Base-by-base conservation (phyloP, 1,284 basidiomycete genomes). In the Pseudozyma thailandica region DNA sequence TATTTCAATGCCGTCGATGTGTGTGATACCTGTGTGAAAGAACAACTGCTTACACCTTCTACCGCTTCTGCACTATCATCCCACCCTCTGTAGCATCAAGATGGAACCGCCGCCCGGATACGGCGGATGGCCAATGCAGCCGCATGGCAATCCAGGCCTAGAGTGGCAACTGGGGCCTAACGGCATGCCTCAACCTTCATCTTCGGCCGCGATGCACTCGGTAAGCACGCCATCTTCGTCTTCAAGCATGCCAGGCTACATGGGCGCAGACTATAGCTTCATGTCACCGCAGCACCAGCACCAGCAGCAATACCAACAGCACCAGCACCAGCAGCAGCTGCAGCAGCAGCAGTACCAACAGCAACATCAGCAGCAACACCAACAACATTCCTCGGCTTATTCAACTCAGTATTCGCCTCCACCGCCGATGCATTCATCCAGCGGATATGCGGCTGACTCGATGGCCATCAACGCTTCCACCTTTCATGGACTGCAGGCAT, bases 151-250 rank as follows among this genome's bases (percentile, higher is more conserved):
- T 25, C 31, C 43, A 20, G 49, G 43, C 21, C 45, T 33, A 12
- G 31, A 49, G 13, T 63, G 60, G 60, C 60, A 63, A 10, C 28
- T 44, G 16, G 60, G 33, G 16, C 21, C 48, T n/a, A 41, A 55
- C 23, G 38, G 27, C 10, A 30, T 50, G 27, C 48, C 59, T 12
- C 58, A 54, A 16, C 7, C 33, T 9, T 45, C 7, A 6, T 30
- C 10, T 5, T 15, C 50, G 23, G 20, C 16, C n/a, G 21, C 49
- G 6, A 48, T 51, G 46, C 39, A 35, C 1, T 33, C 51, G 16
- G 28, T 54, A 33, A 28, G 44, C 27, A 47, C 46, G 4, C 18
- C 48, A 4, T 55, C 52, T 13, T 12, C 53, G n/a, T 41, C 45
- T 8, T 45, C 27, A n/a, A 2, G 30, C n/a, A 10, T 30, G n/a